phyloP scores from a whole-genome alignment of 176 grass and related monocot species.

The Oryza nivara region DNA sequence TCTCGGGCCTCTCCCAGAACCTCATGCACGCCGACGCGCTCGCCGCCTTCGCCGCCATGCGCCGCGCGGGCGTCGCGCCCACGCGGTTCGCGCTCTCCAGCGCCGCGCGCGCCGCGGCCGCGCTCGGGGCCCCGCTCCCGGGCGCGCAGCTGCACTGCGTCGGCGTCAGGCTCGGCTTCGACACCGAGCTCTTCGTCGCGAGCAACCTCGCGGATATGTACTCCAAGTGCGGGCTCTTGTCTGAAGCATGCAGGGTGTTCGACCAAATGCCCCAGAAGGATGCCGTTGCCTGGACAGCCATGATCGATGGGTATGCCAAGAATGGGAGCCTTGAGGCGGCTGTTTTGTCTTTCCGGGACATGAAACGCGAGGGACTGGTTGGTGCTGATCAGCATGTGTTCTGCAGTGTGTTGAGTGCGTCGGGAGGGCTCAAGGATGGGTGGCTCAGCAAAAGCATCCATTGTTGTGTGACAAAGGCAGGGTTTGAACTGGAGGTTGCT shows the following conservation, averaged over 20 bases:
- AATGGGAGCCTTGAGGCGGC: conserved; percentile 44
- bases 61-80: conserved; percentile 34
- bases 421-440: conserved; percentile 42
- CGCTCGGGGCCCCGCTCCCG: conserved; percentile 1
- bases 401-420: conserved; percentile 54
- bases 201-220: conserved; percentile 71
- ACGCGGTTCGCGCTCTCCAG: conserved; percentile 71
- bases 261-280: conserved; percentile 68
- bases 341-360: conserved; percentile 49
- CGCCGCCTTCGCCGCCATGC: conserved; percentile 55
- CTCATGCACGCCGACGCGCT: conserved; percentile 48
- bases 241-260: conserved; percentile 54
- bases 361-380: conserved; percentile 43
- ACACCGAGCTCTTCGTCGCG: conserved; percentile 56
- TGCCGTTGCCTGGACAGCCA: conserved; percentile 64
- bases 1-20: conserved; percentile 50
- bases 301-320: conserved; percentile 70
- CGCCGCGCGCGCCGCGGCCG: conserved; percentile 49
- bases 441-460: conserved; percentile 49
- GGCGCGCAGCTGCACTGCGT: conserved; percentile 59
- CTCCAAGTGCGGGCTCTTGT: conserved; percentile 49
- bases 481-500: conserved; percentile 43
- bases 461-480: conserved; percentile 44
- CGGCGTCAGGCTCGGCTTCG: conserved; percentile 40
- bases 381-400: conserved; percentile 59